phyloP scores from a whole-genome alignment of 1,284 basidiomycete species.

The Heterobasidion parviporum region DNA sequence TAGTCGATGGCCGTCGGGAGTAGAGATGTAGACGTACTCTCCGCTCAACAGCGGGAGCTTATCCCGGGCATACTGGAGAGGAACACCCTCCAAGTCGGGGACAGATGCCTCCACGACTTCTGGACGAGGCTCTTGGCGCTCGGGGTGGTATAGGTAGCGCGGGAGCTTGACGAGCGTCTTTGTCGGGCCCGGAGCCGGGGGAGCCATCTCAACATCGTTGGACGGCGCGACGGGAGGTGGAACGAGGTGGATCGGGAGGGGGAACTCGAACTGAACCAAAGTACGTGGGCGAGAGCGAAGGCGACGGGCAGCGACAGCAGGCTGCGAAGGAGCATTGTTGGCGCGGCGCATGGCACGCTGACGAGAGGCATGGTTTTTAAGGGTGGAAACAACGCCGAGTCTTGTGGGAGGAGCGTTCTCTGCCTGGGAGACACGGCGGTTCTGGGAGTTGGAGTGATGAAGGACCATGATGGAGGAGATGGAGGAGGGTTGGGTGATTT shows the following conservation, averaged over 20 bases:
- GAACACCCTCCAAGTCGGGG: background rate
- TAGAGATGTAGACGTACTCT: background rate
- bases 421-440: background rate
- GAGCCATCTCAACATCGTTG: background rate
- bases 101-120: background rate
- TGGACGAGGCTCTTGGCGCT: constrained; percentile 8
- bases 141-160: constrained; percentile 12
- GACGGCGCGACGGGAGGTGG: too few relatives aligned
- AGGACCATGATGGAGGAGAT: constrained; percentile 4
- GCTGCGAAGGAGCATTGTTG: background rate
- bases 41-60: background rate
- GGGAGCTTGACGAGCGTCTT: constrained; percentile 1
- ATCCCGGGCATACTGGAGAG: background rate
- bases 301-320: too few relatives aligned
- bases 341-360: constrained; percentile 10
- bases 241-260: too few relatives aligned
- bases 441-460: constrained; percentile 1
- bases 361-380: constrained; percentile 5
- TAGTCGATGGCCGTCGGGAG: background rate
- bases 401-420: constrained; percentile 2
- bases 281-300: too few relatives aligned
- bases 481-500: background rate
- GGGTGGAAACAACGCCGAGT: background rate
- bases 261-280: too few relatives aligned
- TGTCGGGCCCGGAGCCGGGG: background rate